Evolutionary conservation across 768 basidiomycete species (phyloP).

Genomic region (Pleurotus djamor): DNA sequence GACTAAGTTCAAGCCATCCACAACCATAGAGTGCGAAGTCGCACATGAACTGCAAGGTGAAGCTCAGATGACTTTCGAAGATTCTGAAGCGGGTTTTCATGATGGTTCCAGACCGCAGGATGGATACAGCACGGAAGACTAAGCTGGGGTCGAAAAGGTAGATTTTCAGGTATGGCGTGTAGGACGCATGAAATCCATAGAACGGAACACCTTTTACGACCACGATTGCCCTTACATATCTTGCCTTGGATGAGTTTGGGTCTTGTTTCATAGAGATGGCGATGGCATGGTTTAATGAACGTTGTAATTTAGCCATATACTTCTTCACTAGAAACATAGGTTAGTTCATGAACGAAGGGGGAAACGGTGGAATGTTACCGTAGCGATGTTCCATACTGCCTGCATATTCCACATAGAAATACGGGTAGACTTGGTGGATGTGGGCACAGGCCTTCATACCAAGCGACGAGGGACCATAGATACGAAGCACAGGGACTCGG

Average conservation of each 20-base stretch:
- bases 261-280: slow-evolving; percentile 77
- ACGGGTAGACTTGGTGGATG: slow-evolving; percentile 93
- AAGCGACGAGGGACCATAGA: slow-evolving; percentile 80
- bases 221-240: slow-evolving; percentile 71
- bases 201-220: slow-evolving; percentile 95
- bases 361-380: slow-evolving; percentile 38
- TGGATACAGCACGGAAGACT: slow-evolving; percentile 66
- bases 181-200: slow-evolving; percentile 89
- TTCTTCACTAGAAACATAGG: slow-evolving; percentile 53
- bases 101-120: slow-evolving; percentile 80
- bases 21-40: slow-evolving; percentile 96
- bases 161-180: slow-evolving; percentile 89
- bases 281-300: slow-evolving; percentile 85
- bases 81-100: slow-evolving; percentile 77
- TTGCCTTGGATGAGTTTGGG: slow-evolving; percentile 53
- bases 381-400: slow-evolving; percentile 60
- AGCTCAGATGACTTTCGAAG: slow-evolving; percentile 91
- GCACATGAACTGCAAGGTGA: slow-evolving; percentile 87
- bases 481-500: slow-evolving; percentile 79
- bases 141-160: slow-evolving; percentile 68
- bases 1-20: slow-evolving; percentile 74
- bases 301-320: slow-evolving; percentile 66
- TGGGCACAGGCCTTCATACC: slow-evolving; percentile 84
- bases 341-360: neutral
- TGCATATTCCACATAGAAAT: slow-evolving; percentile 85